Base-by-base conservation (phyloP, 1,139 yeast genomes). In the Wickerhamomyces sp. region DNA sequence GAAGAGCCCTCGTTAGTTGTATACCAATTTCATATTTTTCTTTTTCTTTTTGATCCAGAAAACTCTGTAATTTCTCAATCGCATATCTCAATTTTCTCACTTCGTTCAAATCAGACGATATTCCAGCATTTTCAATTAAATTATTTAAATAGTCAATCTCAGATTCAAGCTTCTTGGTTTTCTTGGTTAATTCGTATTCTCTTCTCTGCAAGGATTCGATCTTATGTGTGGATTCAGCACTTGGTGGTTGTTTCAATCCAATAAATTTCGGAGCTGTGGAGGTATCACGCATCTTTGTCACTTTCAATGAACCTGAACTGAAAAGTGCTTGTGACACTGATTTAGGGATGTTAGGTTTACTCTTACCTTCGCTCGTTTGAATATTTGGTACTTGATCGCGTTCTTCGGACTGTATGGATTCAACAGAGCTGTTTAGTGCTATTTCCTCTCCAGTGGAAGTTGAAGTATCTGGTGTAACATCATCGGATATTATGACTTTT, bases 11-110 rank as follows among this genome's bases (percentile, higher is more conserved):
- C 20, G 67, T 61, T 24, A 64, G 40, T 26, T 52, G 46, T 8
- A 63, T 61, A 10, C 68, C 69, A 5, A 61, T 46, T 28, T 62
- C 69, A 44, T 64, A 62, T 42, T 58, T 60, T 43, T 63, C 65
- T 44, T 62, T 64, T 31, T 55, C 56, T 41, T 63, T 62, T 35
- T 52, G 54, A 35, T 64, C 68, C 16, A 61, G 45, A 33, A 59
- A 64, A 29, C 58, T 61, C 37, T 63, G 62, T 24, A 64, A 39
- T 41, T 56, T 59, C n/a, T 42, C 51, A 20, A 63, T 52, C 12
- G 68, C 69, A 16, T 45, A 46, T 29, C 51, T 44, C 28, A 64
- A 39, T 37, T 61, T 62, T 30, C 59, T 52, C 15, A 55, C 38
- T 38, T 64, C 69, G 1, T 36, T 31, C 18, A 51, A 27, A 29